phyloP scores from a whole-genome alignment of 2,329 filamentous ascomycete species.

The Fusarium subtropicale region DNA sequence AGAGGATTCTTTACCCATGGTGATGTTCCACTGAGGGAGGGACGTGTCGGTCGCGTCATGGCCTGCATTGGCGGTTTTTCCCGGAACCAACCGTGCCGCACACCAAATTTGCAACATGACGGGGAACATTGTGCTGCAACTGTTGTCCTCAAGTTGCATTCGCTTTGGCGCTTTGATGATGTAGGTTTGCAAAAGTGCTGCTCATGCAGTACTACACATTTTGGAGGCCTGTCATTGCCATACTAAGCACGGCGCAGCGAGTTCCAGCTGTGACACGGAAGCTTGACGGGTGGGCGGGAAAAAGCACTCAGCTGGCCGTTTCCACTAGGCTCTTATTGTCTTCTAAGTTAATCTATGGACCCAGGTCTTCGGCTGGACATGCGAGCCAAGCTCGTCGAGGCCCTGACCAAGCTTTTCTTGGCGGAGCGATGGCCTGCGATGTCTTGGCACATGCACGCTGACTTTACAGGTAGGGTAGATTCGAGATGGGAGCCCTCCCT shows the following conservation, averaged over 20 bases:
- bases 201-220: background rate
- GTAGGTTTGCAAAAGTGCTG: background rate
- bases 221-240: background rate
- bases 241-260: background rate
- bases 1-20: conserved; percentile 5
- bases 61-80: conserved; percentile 25
- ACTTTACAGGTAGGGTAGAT: conserved; percentile 30
- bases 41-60: conserved; percentile 13
- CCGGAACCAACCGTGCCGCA: conserved; percentile 30
- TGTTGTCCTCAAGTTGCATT: background rate
- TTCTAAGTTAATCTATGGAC: conserved; percentile 14
- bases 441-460: conserved; percentile 46
- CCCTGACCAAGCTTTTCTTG: conserved; percentile 49
- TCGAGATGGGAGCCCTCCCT: conserved; percentile 16
- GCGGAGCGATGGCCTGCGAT: conserved; percentile 40
- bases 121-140: conserved; percentile 1
- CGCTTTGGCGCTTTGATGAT: background rate
- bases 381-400: conserved; percentile 43
- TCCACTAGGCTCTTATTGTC: conserved; percentile 10
- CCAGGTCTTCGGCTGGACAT: conserved; percentile 30
- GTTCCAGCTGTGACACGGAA: conserved; percentile 3
- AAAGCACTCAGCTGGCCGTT: conserved; percentile 19
- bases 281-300: background rate
- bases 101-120: conserved; percentile 11
- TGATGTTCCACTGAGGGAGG: conserved; percentile 11